A percentile compares a stretch with the other conserved stretches of the same genome.
Conservation (phyloP, 805 yeast species). For the Candida andamanensis region DNA sequence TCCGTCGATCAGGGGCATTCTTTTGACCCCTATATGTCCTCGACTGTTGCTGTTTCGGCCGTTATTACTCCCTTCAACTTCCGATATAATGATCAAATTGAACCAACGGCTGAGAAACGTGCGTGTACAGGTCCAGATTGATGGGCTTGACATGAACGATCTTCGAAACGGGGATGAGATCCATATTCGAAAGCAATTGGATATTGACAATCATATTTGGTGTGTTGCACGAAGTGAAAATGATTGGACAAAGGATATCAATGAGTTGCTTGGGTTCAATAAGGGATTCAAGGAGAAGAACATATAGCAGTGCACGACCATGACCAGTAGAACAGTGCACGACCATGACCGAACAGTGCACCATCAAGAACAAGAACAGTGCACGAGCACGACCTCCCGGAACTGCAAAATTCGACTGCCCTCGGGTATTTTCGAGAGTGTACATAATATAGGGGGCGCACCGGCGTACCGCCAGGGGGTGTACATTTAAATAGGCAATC, state of each 20-base stretch:
- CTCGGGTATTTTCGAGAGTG: too few relatives aligned
- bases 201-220: constrained; percentile 59
- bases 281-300: constrained; percentile 56
- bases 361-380: too few relatives aligned
- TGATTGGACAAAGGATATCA: constrained; percentile 91
- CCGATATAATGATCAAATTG: constrained; percentile 64
- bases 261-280: constrained; percentile 84
- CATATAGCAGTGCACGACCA: too few relatives aligned
- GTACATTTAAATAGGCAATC: too few relatives aligned
- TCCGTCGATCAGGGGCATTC: constrained; percentile 76
- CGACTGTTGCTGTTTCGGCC: constrained; percentile 89
- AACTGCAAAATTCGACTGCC: too few relatives aligned
- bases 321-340: too few relatives aligned
- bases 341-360: too few relatives aligned
- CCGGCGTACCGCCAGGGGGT: too few relatives aligned
- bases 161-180: constrained; percentile 75
- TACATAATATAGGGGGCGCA: too few relatives aligned
- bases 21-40: constrained; percentile 89
- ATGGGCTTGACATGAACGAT: constrained; percentile 73
- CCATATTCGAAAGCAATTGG: constrained; percentile 39
- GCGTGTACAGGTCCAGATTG: constrained; percentile 59
- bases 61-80: constrained; percentile 68
- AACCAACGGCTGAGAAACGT: constrained; percentile 39
- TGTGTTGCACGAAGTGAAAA: constrained; percentile 78
- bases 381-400: too few relatives aligned